These are phyloP conservation scores for Agroathelia rolfsii DNA, from an alignment of 1,284 basidiomycete genomes.

Conservation along the genomic window DNA sequence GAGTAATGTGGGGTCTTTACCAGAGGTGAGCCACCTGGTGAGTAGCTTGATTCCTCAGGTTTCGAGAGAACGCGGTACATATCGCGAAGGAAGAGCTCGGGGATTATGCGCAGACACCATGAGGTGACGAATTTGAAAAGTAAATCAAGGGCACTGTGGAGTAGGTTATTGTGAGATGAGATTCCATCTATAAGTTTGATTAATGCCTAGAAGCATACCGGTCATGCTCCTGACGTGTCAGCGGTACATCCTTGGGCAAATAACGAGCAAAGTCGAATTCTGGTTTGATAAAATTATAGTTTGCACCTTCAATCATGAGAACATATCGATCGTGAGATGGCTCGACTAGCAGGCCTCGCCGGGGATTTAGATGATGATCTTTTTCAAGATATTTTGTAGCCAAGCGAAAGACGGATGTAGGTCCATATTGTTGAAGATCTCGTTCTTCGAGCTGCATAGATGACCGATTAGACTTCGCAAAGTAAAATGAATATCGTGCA, in stretches of 20 bases:
- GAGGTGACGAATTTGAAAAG: constrained; percentile 52
- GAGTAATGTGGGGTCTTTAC: constrained; percentile 53
- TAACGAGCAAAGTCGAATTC: constrained; percentile 49
- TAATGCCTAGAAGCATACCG: constrained; percentile 11
- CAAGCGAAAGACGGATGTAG: constrained; percentile 27
- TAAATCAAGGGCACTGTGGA: constrained; percentile 37
- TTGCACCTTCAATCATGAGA: constrained; percentile 19
- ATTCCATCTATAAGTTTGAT: not conserved
- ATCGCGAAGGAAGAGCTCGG: constrained; percentile 47
- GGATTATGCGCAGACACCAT: constrained; percentile 39
- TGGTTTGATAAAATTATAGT: constrained; percentile 26
- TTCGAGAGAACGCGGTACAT: constrained; percentile 42
- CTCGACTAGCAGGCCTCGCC: constrained; percentile 6
- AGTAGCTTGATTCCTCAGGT: too few species aligned
- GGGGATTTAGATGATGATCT: constrained; percentile 3
- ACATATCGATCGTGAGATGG: constrained; percentile 19
- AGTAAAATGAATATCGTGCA: not conserved
- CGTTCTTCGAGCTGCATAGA: constrained; percentile 20
- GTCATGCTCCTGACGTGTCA: constrained; percentile 45
- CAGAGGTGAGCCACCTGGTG: constrained; percentile 30
- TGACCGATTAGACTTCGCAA: not conserved
- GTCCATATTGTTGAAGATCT: constrained; percentile 25
- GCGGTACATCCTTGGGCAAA: constrained; percentile 34
- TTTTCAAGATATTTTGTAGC: constrained; percentile 17
- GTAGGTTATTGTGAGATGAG: constrained; percentile 1